Conservation (phyloP, 768 basidiomycete species). For the Lactifluus volemus region DNA sequence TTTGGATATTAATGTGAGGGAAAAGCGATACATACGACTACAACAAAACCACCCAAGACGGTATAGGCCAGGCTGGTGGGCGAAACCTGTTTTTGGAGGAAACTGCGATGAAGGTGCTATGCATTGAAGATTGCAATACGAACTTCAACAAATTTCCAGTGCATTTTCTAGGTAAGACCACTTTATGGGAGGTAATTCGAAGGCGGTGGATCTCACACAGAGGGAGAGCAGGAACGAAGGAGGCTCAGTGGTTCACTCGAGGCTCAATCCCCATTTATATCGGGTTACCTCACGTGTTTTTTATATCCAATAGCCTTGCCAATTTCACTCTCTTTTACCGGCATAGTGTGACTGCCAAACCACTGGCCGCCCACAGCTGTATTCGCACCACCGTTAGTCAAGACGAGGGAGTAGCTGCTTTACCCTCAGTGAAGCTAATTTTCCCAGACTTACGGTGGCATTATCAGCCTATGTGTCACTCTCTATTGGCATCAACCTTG, state of each 20-base stretch:
- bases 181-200: not conserved
- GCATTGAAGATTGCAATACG: conserved; percentile 2
- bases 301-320: no score
- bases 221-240: not conserved
- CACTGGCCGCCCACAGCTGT: no score
- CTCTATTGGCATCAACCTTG: conserved; percentile 26
- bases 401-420: conserved; percentile 46
- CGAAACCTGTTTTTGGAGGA: conserved; percentile 36
- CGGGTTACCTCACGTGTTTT: no score
- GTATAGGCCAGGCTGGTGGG: conserved; percentile 49
- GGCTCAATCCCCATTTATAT: no score
- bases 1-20: not conserved
- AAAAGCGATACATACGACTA: conserved; percentile 31
- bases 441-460: conserved; percentile 28
- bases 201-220: not conserved
- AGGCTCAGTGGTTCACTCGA: no score
- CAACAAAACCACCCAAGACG: conserved; percentile 50
- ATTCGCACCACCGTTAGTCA: conserved; percentile 39
- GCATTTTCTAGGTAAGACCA: not conserved
- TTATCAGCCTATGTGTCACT: no score
- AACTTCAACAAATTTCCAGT: conserved; percentile 17
- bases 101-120: conserved; percentile 21
- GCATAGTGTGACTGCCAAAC: no score
- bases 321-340: no score
- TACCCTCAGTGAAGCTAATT: conserved; percentile 49